Conservation (phyloP, 371 early-diverging fungal genomes). For the Thermomucor indicae-seudaticae region DNA sequence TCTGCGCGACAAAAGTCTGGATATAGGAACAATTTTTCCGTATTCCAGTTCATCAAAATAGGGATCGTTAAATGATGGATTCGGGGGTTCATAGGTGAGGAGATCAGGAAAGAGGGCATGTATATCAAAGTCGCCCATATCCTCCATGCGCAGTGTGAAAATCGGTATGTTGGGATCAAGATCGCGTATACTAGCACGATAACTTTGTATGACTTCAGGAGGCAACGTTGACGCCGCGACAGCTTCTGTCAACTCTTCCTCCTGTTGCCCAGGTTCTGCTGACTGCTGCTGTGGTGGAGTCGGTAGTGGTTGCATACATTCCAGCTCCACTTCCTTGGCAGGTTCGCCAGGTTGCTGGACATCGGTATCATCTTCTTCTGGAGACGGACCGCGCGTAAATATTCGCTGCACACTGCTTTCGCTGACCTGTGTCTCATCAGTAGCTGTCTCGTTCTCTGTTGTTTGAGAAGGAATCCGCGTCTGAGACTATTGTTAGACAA, state of each 20-base stretch:
- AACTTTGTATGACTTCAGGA: constrained; percentile 10
- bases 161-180: constrained; percentile 25
- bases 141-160: constrained; percentile 23
- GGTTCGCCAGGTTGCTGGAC: background rate
- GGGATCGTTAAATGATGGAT: constrained; percentile 34
- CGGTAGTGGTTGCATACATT: constrained; percentile 6
- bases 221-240: constrained; percentile 12
- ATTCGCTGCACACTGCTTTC: background rate
- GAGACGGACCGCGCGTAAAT: background rate
- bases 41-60: constrained; percentile 43
- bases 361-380: background rate
- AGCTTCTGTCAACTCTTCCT: background rate
- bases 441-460: too few relatives aligned
- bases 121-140: constrained; percentile 13
- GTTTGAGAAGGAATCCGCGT: too few relatives aligned
- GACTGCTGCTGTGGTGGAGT: constrained; percentile 14
- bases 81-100: constrained; percentile 40
- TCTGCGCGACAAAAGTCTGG: constrained; percentile 37
- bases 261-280: background rate
- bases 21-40: constrained; percentile 28
- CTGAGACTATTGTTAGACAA: too few relatives aligned
- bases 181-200: constrained; percentile 13
- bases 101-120: constrained; percentile 38
- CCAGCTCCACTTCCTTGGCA: background rate
- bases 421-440: background rate